A percentile compares a stretch with the other conserved stretches of the same genome.
These are phyloP conservation scores for Aleurites moluccanus DNA, from an alignment of 441 rosid species.

Conservation along the genomic window DNA sequence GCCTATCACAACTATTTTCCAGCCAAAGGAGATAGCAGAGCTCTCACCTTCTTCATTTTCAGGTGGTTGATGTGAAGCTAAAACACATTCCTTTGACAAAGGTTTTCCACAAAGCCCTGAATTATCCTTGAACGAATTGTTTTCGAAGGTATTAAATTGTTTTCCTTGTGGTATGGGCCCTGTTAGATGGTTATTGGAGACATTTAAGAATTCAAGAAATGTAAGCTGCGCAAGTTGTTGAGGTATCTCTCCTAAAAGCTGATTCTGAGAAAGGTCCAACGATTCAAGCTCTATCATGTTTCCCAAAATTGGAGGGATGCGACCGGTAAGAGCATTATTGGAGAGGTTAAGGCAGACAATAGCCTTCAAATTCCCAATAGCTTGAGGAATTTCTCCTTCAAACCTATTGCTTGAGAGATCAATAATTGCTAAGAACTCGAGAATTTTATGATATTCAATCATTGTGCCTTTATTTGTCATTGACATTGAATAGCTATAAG, in stretches of 20 bases:
- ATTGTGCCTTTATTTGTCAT: slow-evolving; percentile 31
- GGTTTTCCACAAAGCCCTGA: not conserved
- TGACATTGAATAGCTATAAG: slow-evolving; percentile 40
- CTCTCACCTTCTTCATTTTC: no score
- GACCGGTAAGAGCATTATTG: slow-evolving; percentile 26
- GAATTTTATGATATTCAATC: slow-evolving; percentile 19
- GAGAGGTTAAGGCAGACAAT: slow-evolving; percentile 37
- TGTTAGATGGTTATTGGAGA: slow-evolving; percentile 30
- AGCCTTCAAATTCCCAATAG: slow-evolving; percentile 25
- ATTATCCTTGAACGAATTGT: slow-evolving; percentile 8
- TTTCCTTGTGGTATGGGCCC: slow-evolving; percentile 40
- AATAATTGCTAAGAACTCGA: slow-evolving; percentile 5
- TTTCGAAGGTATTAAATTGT: slow-evolving; percentile 29
- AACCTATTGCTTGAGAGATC: slow-evolving; percentile 36
- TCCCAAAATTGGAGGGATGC: slow-evolving; percentile 26
- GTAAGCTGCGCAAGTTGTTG: slow-evolving; percentile 25
- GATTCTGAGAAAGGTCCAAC: slow-evolving; percentile 39
- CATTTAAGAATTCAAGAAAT: slow-evolving; percentile 17
- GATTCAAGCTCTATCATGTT: slow-evolving; percentile 24
- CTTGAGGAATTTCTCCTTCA: slow-evolving; percentile 28
- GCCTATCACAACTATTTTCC: no score
- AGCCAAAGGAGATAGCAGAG: no score
- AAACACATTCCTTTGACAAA: not conserved
- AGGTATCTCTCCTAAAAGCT: slow-evolving; percentile 36
- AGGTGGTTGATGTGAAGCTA: no score